Conservation (phyloP, 345 rosid genomes). For the Stellera chamaejasme region DNA sequence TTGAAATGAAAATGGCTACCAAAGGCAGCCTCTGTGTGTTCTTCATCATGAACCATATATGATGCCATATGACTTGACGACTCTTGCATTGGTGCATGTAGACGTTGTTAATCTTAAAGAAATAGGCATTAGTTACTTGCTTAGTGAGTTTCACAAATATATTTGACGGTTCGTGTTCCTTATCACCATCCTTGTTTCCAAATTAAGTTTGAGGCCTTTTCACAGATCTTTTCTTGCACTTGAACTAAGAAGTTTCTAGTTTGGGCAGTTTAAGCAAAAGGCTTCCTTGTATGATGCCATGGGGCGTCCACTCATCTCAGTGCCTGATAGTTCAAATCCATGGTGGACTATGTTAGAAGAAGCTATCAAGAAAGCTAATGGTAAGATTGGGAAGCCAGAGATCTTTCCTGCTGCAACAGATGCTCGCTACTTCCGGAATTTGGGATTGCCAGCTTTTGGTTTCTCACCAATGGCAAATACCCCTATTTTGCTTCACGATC, state of each 20-base stretch:
- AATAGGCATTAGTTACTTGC: too few relatives aligned
- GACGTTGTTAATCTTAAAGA: too few relatives aligned
- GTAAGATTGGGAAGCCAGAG: conserved; percentile 64
- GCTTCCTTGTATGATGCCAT: conserved; percentile 18
- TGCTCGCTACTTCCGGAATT: conserved; percentile 58
- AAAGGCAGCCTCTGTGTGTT: too few relatives aligned
- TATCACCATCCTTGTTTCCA: too few relatives aligned
- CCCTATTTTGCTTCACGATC: conserved; percentile 84
- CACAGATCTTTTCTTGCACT: too few relatives aligned
- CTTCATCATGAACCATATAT: too few relatives aligned
- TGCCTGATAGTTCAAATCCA: conserved; percentile 59
- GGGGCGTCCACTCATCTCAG: conserved; percentile 58
- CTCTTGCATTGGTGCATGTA: too few relatives aligned
- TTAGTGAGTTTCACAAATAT: too few relatives aligned
- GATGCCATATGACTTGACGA: too few relatives aligned
- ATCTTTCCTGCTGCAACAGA: conserved; percentile 92
- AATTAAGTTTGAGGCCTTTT: too few relatives aligned
- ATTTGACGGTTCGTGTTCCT: too few relatives aligned
- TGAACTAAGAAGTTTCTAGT: conserved; percentile 22
- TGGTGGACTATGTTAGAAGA: conserved; percentile 87
- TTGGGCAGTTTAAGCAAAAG: conserved; percentile 83
- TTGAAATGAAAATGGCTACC: too few relatives aligned
- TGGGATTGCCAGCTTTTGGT: conserved; percentile 77
- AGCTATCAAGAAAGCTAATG: conserved; percentile 65
- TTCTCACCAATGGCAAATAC: conserved; percentile 94